Conservation (phyloP, 2,329 filamentous ascomycete genomes). For the Claviceps sp. region DNA sequence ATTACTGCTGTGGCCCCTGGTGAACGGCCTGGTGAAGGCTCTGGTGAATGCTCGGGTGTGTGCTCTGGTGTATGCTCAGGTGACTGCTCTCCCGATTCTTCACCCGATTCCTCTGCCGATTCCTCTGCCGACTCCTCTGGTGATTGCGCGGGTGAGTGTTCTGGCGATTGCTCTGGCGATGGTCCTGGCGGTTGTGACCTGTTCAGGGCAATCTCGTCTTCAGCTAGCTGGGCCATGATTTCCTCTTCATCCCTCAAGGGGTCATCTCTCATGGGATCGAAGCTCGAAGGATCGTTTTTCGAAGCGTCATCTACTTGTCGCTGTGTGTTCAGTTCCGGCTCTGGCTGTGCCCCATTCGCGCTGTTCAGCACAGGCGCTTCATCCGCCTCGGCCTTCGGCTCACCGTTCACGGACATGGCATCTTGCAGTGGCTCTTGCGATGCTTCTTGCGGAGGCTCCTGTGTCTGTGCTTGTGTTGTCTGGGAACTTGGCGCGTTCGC, state of each 20-base stretch:
- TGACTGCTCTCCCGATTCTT: no score
- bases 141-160: no score
- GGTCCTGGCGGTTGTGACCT: conserved; percentile 9
- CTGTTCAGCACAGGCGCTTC: not conserved
- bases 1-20: conserved; percentile 21
- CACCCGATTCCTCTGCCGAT: no score
- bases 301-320: not conserved
- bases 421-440: conserved; percentile 2
- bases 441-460: conserved; percentile 2
- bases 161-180: not conserved
- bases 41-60: no score
- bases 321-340: not conserved
- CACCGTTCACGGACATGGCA: conserved; percentile 8
- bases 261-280: not conserved
- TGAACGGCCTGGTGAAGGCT: not conserved
- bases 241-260: not conserved
- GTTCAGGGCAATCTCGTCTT: conserved; percentile 8
- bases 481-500: not conserved
- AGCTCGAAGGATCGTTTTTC: not conserved
- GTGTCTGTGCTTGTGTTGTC: not conserved
- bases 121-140: no score
- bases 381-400: not conserved
- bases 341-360: not conserved
- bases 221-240: not conserved
- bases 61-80: no score